Conservation (phyloP, 768 basidiomycete genomes). For the Hortiboletus campestris region DNA sequence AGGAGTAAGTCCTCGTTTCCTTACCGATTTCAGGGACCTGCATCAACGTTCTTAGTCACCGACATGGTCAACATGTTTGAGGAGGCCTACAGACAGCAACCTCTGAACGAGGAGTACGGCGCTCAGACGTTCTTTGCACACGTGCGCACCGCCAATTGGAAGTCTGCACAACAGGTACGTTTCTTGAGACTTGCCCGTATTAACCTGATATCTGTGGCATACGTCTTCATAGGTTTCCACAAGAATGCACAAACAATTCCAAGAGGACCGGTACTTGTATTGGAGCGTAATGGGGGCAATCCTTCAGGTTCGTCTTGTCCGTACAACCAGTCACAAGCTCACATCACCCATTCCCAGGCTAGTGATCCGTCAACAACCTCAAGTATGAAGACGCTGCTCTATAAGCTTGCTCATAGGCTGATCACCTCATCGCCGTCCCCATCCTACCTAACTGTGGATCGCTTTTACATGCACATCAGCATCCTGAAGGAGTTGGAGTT, state of each 20-base stretch:
- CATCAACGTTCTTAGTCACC: conserved; percentile 44
- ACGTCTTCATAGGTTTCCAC: conserved; percentile 58
- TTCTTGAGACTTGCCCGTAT: neutral
- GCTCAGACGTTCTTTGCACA: conserved; percentile 85
- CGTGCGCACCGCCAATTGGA: conserved; percentile 78
- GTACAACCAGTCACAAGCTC: conserved; percentile 5
- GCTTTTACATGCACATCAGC: conserved; percentile 72
- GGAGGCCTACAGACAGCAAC: conserved; percentile 79
- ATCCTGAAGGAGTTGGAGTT: conserved; percentile 69
- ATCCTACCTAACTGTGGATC: conserved; percentile 65
- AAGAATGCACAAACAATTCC: conserved; percentile 81
- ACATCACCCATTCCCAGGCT: conserved; percentile 47
- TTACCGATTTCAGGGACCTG: neutral
- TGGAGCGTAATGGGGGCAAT: conserved; percentile 81
- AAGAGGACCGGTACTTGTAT: conserved; percentile 75
- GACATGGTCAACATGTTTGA: conserved; percentile 86
- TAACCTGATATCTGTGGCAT: neutral
- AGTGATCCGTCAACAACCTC: conserved; percentile 62
- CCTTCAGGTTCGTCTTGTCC: conserved; percentile 57
- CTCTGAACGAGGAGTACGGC: conserved; percentile 78
- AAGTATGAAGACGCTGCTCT: conserved; percentile 64
- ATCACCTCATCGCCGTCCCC: conserved; percentile 61
- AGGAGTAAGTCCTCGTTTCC: conserved; percentile 43
- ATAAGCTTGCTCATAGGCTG: conserved; percentile 75
- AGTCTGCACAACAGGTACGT: conserved; percentile 75